Evolutionary conservation across 805 yeast genomes (phyloP), one percentile per base, ranked within the genome.

Genomic region (Candida arabinofermentans): DNA sequence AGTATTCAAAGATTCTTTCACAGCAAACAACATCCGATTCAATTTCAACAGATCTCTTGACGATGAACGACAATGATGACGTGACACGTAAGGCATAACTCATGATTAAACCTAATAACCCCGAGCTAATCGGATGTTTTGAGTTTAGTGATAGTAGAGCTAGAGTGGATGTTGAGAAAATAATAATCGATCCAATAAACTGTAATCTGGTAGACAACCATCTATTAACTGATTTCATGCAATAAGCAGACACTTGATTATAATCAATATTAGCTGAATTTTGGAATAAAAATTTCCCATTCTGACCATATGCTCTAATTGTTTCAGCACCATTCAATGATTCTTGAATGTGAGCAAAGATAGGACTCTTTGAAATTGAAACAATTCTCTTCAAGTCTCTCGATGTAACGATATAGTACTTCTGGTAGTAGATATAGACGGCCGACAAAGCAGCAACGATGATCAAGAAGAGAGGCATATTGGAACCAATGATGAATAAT

Each of bases 1-100:
- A 77, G 62, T 90, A 91, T 62, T 91, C 99, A 64, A 86, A 72
- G 40, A 91, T 81, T 67, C 99, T 81, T 69, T 91, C 99, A 34
- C 95, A 96, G 16, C 96, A 86, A 29, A 82, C 84, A 42, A 78
- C 69, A 51, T 73, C 78, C 6, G 81, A 69, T 56, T 82, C 87
- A 34, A 80, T 75, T 50, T 78, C 82, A 22, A 81, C 86, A 5
- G 81, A 67, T 59, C 71, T 68, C 53, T 84, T 67, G 7, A 82
- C 84, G 42, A 81, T 71, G 62, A 72, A 69, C 52, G 69, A 72
- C 52, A 82, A 67, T 4, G 77, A 65, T 14, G 65, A 61, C 0
- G 85, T 78, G 7, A 80, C 73, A 44, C 73, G 72, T 39, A 82
- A 58, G 0, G 86, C 79, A 57, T 79, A 82, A 44, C 79, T 75